Evolutionary conservation across 345 rosid species (phyloP), one percentile per base, ranked within the genome.

Genomic region (Camelina laxa): DNA sequence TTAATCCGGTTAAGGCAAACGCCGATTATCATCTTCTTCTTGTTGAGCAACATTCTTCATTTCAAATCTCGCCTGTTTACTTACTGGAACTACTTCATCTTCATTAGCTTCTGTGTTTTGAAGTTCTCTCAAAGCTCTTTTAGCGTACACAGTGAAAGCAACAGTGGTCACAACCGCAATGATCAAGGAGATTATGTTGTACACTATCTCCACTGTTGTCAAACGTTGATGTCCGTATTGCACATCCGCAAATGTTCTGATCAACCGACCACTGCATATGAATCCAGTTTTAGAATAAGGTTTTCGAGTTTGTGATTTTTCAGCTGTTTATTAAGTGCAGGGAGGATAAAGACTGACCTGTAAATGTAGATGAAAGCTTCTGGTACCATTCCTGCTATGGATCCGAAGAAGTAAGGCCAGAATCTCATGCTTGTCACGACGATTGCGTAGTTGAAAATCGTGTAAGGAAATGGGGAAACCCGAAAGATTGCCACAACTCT

Each of bases 381-480:
- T 16, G 97, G 98, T 55, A 94, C 78, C 98, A 94, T 95, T 80
- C 99, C 97, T 4, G 97, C 85, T 68, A 95, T 60, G 31, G 97
- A 95, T 48, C 99, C 99, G 7, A 83, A 86, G 17, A 95, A 42
- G 76, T 90, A 95, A 33, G 99, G 99, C 97, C 92, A 90, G 84
- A 94, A 94, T 64, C 76, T 86, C 87, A 94, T 85, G 65, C 88
- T 87, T 35, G 98, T 91, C 36, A 88, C 89, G 35, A 87, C 97
- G 19, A 91, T 83, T 27, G 96, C 98, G 75, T 94, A 94, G 84
- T 91, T 94, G 85, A 95, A 95, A 58, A 95, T 84, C 24, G 97
- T 95, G 90, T 95, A 95, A 1, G 99, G 99, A 82, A 95, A 95
- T 14, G 99, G 99, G 1, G 99, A 95, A 75, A 95, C 75, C 76